These are phyloP conservation scores for Trichoderma aggressivum DNA, from an alignment of 2,329 filamentous ascomycete species.

Conservation along the genomic window DNA sequence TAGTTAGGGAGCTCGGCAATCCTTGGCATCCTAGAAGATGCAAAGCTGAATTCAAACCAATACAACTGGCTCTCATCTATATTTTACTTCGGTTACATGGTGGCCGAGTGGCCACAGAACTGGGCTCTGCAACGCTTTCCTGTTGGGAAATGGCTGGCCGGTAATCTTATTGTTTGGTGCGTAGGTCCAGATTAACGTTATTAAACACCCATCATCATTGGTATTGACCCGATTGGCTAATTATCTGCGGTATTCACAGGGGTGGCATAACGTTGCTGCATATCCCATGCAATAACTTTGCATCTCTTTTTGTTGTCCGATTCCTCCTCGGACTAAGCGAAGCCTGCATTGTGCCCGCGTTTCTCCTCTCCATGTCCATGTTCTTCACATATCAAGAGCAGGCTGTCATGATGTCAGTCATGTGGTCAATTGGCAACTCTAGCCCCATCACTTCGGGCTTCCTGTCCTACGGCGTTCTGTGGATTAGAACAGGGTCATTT, in stretches of 20 bases:
- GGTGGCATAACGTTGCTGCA: conserved; percentile 31
- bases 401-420: conserved; percentile 34
- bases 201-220: background rate
- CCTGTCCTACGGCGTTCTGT: conserved; percentile 31
- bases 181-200: background rate
- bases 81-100: conserved; percentile 51
- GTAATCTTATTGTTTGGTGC: conserved; percentile 24
- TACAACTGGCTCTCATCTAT: conserved; percentile 35
- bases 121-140: conserved; percentile 45
- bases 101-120: conserved; percentile 41
- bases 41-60: conserved; percentile 18
- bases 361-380: conserved; percentile 31
- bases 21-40: conserved; percentile 20
- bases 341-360: conserved; percentile 25
- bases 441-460: conserved; percentile 33
- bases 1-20: conserved; percentile 21
- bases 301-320: conserved; percentile 29
- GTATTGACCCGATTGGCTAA: background rate
- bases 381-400: conserved; percentile 38
- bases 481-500: conserved; percentile 35
- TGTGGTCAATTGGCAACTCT: conserved; percentile 39
- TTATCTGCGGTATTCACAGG: conserved; percentile 19
- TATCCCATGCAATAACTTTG: conserved; percentile 28
- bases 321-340: conserved; percentile 30
- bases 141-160: conserved; percentile 42